A percentile compares a stretch with the other conserved stretches of the same genome.
Evolutionary conservation across 129 eudicot species (phyloP).

Genomic region (Flaveria robusta): DNA sequence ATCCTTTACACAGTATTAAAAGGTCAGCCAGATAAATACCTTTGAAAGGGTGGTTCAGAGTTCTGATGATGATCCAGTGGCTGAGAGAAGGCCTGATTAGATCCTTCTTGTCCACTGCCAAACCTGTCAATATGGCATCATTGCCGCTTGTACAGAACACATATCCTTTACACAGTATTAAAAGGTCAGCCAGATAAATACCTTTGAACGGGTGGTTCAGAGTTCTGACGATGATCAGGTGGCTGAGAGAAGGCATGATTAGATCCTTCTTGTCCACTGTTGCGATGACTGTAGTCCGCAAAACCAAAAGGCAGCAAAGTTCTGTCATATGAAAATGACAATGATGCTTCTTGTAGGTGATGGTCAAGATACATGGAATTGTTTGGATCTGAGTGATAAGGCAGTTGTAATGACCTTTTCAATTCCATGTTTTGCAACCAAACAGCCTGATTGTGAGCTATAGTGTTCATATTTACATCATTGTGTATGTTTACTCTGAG

Average conservation of each 20-base stretch:
- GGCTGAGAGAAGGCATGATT: conserved; percentile 18
- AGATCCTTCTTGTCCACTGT: background rate
- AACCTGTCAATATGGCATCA: background rate
- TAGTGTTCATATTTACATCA: background rate
- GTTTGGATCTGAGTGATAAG: conserved; percentile 13
- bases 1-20: background rate
- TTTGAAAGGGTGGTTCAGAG: background rate
- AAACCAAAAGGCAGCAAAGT: conserved; percentile 5
- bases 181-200: conserved; percentile 2
- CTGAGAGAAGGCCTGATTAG: conserved; percentile 18
- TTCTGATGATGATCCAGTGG: conserved; percentile 20
- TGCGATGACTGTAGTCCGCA: background rate
- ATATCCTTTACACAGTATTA: background rate
- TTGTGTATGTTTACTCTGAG: conserved; percentile 24
- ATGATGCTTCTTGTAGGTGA: conserved; percentile 27
- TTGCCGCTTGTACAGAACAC: background rate
- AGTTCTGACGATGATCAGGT: conserved; percentile 20
- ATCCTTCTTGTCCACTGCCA: background rate
- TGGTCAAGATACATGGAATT: conserved; percentile 5
- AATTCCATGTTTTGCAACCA: background rate
- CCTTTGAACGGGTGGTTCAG: conserved; percentile 15
- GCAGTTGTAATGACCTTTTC: background rate
- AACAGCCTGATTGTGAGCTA: conserved; percentile 11
- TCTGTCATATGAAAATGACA: background rate
- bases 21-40: conserved; percentile 21